Evolutionary conservation across 2,329 filamentous ascomycete species (phyloP).

Genomic region (Apiospora arundinis): DNA sequence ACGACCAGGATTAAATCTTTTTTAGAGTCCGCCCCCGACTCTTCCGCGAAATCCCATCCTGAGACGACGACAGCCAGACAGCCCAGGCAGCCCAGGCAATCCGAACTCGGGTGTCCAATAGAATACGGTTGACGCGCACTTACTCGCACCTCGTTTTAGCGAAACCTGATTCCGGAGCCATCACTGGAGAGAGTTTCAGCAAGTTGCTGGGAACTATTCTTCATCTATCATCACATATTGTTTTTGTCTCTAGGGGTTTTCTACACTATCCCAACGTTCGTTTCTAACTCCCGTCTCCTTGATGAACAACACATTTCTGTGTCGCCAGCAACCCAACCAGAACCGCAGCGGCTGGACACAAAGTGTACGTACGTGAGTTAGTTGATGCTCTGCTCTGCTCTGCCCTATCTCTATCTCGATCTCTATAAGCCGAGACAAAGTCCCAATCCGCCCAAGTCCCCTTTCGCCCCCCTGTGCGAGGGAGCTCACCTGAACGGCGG

Average conservation of each 20-base stretch:
- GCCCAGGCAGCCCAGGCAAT: too few relatives aligned
- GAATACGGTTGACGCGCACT: slow-evolving; percentile 18
- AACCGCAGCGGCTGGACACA: neutral
- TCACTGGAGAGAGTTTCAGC: slow-evolving; percentile 17
- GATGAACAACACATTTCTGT: neutral
- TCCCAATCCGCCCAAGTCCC: neutral
- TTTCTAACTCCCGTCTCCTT: neutral
- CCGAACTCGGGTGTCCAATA: slow-evolving; percentile 13
- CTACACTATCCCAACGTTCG: neutral
- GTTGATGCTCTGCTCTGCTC: neutral
- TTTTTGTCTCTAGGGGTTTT: neutral
- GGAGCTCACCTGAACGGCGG: slow-evolving; percentile 4
- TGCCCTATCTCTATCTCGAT: neutral
- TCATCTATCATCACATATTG: slow-evolving; percentile 10
- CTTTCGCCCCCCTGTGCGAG: neutral
- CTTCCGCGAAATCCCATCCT: slow-evolving; percentile 20
- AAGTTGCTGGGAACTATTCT: neutral
- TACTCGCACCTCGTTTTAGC: slow-evolving; percentile 16
- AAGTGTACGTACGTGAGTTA: neutral
- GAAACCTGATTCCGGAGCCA: slow-evolving; percentile 15
- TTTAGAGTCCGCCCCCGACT: slow-evolving; percentile 18
- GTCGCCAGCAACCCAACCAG: neutral
- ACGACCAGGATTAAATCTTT: slow-evolving; percentile 18
- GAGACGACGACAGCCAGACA: slow-evolving; percentile 21
- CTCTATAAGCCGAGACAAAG: neutral